Percentiles rank a stretch among this genome's conserved stretches.
Evolutionary conservation across 73 alveolate genomes (phyloP).

Genomic region (Effrenium voratum): DNA sequence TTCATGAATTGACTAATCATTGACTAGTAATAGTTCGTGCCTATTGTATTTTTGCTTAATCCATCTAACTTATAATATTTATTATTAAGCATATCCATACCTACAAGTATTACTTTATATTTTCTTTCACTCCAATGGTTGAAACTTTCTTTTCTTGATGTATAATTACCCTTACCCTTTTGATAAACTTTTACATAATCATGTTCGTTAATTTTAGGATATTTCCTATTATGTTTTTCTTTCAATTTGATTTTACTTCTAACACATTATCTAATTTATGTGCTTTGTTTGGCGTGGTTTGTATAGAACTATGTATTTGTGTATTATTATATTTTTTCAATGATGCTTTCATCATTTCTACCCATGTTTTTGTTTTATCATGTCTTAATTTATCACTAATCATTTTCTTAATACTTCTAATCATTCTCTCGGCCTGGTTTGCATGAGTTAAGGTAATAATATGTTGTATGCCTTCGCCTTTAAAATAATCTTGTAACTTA

Average conservation of each 20-base stretch:
- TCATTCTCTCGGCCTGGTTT: not conserved
- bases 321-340: constrained; percentile 8
- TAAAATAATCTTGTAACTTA: not conserved
- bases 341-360: not conserved
- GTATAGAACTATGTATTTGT: not conserved
- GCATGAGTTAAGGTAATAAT: constrained; percentile 12
- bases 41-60: not conserved
- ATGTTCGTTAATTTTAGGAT: not conserved
- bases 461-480: not conserved
- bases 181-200: not conserved
- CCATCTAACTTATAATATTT: not conserved
- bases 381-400: not conserved
- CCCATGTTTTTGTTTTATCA: not conserved
- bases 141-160: not conserved
- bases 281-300: constrained; percentile 21
- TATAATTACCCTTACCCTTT: constrained; percentile 10
- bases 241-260: not conserved
- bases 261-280: not conserved
- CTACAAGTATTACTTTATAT: not conserved
- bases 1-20: not conserved
- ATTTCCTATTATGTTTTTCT: constrained; percentile 10
- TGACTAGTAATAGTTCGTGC: not conserved
- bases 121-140: not conserved
- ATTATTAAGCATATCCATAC: not conserved
- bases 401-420: constrained; percentile 40